These are phyloP conservation scores for Botryosphaeria dothidea DNA, from an alignment of 2,329 filamentous ascomycete genomes.

Conservation along the genomic window DNA sequence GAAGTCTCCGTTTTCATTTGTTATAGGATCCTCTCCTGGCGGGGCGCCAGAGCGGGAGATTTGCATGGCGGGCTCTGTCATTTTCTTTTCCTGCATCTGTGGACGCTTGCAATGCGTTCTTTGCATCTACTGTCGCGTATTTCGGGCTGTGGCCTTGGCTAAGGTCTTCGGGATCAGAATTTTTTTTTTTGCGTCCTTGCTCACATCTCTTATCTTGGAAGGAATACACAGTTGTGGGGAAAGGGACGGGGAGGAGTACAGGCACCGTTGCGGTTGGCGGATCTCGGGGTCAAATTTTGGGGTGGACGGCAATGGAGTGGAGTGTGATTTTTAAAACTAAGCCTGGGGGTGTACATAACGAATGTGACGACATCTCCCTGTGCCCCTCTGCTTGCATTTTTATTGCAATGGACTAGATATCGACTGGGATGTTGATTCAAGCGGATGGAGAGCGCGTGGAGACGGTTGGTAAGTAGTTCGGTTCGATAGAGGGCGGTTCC, in stretches of 20 bases:
- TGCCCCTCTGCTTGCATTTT: neutral
- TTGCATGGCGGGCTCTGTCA: slow-evolving; percentile 1
- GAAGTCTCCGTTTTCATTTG: neutral
- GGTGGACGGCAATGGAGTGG: neutral
- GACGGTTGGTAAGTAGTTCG: neutral
- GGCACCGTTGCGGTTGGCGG: neutral
- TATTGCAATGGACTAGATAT: neutral
- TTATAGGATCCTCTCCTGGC: neutral
- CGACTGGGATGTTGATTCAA: neutral
- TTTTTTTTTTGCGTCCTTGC: neutral
- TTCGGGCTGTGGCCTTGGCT: neutral
- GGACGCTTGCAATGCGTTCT: neutral
- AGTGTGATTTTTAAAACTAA: neutral
- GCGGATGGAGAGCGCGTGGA: neutral
- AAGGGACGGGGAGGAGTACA: neutral
- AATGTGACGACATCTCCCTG: neutral
- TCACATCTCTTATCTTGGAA: neutral
- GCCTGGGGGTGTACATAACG: slow-evolving; percentile 8
- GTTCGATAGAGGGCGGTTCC: neutral
- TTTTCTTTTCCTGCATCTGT: neutral
- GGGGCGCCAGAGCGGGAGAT: neutral
- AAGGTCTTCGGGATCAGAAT: neutral
- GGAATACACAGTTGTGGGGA: neutral
- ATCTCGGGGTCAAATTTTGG: neutral
- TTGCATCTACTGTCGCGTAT: neutral